These are phyloP conservation scores for Phytophthora brassicae DNA, from an alignment of 352 stramenopile genomes.

Conservation along the genomic window DNA sequence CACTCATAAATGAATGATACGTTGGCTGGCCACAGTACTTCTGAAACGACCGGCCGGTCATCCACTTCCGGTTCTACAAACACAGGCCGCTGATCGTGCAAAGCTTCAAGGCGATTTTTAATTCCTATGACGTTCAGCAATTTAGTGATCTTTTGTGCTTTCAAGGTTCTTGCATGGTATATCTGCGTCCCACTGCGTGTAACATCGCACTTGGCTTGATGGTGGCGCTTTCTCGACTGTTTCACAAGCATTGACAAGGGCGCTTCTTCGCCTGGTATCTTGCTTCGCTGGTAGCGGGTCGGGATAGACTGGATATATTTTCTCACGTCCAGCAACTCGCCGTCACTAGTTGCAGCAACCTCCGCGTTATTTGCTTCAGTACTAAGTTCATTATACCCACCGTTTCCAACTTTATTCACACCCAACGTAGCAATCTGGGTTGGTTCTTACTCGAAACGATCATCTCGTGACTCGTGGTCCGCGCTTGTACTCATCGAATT, in stretches of 20 bases:
- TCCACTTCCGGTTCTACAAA: background rate
- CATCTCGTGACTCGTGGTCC: too few relatives aligned
- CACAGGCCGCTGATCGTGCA: background rate
- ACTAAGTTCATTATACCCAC: too few relatives aligned
- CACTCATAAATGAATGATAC: background rate
- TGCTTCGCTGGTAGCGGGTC: background rate
- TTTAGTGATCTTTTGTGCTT: background rate
- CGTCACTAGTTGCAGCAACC: too few relatives aligned
- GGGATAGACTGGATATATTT: conserved; percentile 1
- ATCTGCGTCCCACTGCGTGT: background rate
- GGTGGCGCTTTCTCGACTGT: background rate
- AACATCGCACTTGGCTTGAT: background rate
- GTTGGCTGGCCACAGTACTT: background rate
- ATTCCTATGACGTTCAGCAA: background rate
- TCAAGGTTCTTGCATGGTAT: background rate
- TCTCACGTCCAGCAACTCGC: too few relatives aligned
- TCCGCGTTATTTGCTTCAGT: too few relatives aligned
- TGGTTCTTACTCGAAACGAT: too few relatives aligned
- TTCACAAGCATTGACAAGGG: background rate
- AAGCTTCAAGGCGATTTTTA: background rate
- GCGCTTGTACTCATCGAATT: too few relatives aligned
- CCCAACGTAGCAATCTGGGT: too few relatives aligned
- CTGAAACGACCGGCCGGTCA: background rate
- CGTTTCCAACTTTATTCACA: too few relatives aligned
- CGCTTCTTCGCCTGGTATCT: background rate